Conservation (phyloP, 2,329 filamentous ascomycete genomes). For the Nannizziopsis barbatae region DNA sequence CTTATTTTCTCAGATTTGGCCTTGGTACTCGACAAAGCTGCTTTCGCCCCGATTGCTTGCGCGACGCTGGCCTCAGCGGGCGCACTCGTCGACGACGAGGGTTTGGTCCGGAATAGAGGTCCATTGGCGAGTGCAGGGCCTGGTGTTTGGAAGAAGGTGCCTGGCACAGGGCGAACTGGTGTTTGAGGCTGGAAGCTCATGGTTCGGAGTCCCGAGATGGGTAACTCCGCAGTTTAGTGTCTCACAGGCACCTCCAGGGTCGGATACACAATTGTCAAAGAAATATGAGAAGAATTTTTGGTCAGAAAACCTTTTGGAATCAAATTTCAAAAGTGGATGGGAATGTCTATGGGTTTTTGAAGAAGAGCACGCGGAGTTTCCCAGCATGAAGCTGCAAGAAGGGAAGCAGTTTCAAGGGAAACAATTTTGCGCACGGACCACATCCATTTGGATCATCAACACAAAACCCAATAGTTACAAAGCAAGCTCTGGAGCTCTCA, state of each 20-base stretch:
- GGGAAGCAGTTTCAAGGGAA: slow-evolving; percentile 16
- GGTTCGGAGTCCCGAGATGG: slow-evolving; percentile 16
- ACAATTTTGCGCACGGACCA: slow-evolving; percentile 30
- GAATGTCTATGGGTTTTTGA: background rate
- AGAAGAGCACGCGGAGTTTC: background rate
- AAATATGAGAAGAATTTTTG: background rate
- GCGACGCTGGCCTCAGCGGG: slow-evolving; percentile 3
- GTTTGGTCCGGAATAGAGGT: slow-evolving; percentile 25
- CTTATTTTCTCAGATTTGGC: slow-evolving; percentile 45
- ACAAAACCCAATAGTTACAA: slow-evolving; percentile 1
- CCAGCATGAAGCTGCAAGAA: background rate
- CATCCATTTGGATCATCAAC: background rate
- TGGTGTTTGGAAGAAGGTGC: slow-evolving; percentile 34
- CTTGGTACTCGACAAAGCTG: slow-evolving; percentile 26
- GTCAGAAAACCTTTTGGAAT: background rate
- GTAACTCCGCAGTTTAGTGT: slow-evolving; percentile 4
- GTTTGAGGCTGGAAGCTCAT: slow-evolving; percentile 37
- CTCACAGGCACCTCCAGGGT: slow-evolving; percentile 3
- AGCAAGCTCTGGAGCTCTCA: background rate
- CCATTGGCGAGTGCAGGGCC: slow-evolving; percentile 29
- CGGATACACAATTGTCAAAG: background rate
- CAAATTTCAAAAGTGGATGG: background rate
- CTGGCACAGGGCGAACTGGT: slow-evolving; percentile 32
- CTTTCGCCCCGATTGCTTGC: slow-evolving; percentile 10
- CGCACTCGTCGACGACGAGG: slow-evolving; percentile 17